phyloP scores from a whole-genome alignment of 768 basidiomycete species.

The Hericium rajendrae region DNA sequence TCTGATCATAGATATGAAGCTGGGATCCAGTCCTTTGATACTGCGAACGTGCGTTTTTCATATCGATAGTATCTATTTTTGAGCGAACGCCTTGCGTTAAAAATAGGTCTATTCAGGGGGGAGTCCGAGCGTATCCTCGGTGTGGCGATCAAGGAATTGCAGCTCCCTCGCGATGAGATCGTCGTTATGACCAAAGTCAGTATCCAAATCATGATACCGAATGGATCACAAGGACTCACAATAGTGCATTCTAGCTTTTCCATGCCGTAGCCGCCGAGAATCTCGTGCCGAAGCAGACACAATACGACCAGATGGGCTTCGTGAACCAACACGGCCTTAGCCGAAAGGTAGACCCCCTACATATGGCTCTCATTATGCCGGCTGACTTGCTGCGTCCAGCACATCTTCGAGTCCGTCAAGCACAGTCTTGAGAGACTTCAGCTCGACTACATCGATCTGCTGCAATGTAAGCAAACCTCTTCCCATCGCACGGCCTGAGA shows the following conservation, averaged over 20 bases:
- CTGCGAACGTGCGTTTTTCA: slow-evolving; percentile 19
- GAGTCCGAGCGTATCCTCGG: slow-evolving; percentile 36
- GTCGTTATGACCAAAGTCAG: slow-evolving; percentile 42
- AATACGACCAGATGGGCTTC: slow-evolving; percentile 17
- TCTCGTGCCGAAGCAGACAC: not conserved
- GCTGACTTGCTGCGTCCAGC: slow-evolving; percentile 16
- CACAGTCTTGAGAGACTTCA: slow-evolving; percentile 52
- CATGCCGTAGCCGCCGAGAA: not conserved
- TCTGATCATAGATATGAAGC: slow-evolving; percentile 19
- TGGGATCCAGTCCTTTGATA: slow-evolving; percentile 34
- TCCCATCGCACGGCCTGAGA: not conserved
- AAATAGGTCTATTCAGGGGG: slow-evolving; percentile 31
- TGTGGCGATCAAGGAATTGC: slow-evolving; percentile 34
- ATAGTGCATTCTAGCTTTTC: not conserved
- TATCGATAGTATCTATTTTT: not conserved
- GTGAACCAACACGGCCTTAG: slow-evolving; percentile 29
- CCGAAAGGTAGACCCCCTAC: slow-evolving; percentile 27
- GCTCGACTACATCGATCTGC: slow-evolving; percentile 62
- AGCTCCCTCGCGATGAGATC: slow-evolving; percentile 36
- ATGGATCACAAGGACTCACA: not conserved
- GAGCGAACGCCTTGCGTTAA: not conserved
- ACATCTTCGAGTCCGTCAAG: slow-evolving; percentile 53
- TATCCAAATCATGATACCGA: not conserved
- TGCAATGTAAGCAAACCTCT: slow-evolving; percentile 39
- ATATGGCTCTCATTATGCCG: not conserved